These are phyloP conservation scores for Collybia sordida DNA, from an alignment of 768 basidiomycete genomes.

Conservation along the genomic window DNA sequence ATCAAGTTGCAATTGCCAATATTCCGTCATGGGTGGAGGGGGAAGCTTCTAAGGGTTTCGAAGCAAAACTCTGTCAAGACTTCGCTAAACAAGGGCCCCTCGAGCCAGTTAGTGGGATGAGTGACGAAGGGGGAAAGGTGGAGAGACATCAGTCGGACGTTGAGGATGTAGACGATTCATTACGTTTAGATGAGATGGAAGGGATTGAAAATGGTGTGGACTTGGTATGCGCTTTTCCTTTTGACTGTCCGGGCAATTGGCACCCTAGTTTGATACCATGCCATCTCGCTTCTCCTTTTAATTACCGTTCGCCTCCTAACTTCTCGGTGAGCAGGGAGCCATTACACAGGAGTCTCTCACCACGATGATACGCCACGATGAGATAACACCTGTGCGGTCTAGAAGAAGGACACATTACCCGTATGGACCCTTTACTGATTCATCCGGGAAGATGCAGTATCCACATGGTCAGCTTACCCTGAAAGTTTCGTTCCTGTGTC, in stretches of 20 bases:
- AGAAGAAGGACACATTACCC: constrained; percentile 55
- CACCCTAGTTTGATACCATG: neutral
- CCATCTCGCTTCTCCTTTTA: neutral
- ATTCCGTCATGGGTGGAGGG: constrained; percentile 55
- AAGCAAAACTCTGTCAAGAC: constrained; percentile 57
- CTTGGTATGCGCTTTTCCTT: constrained; percentile 12
- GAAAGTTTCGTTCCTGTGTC: neutral
- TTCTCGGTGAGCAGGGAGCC: constrained; percentile 44
- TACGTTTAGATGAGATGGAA: neutral
- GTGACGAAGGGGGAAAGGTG: neutral
- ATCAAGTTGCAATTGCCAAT: constrained; percentile 52
- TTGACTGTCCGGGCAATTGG: neutral
- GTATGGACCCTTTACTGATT: constrained; percentile 37
- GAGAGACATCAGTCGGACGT: neutral
- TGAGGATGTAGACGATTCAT: neutral
- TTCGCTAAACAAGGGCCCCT: constrained; percentile 30
- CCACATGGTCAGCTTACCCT: constrained; percentile 48
- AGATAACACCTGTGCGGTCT: constrained; percentile 56
- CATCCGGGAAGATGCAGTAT: constrained; percentile 52
- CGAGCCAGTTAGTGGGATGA: neutral
- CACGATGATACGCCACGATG: constrained; percentile 74
- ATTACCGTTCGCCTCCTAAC: constrained; percentile 4
- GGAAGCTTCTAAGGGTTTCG: constrained; percentile 40
- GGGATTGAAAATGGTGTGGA: constrained; percentile 1
- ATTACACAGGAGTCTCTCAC: constrained; percentile 74